These are phyloP conservation scores for Rhynchosporium agropyri DNA, from an alignment of 2,329 filamentous ascomycete genomes.

Conservation along the genomic window DNA sequence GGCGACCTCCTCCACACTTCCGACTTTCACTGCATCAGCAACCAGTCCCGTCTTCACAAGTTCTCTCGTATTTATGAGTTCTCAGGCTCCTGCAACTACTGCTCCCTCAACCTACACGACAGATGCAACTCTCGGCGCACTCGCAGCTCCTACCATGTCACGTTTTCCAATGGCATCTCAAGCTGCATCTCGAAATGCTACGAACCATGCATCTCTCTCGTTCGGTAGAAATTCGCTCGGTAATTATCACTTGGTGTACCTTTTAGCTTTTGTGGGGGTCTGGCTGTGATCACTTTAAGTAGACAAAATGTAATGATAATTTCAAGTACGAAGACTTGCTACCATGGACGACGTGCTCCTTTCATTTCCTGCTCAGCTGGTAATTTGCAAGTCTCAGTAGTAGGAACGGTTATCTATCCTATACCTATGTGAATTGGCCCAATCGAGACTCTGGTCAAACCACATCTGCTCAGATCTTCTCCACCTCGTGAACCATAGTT, in stretches of 20 bases:
- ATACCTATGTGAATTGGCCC: no score
- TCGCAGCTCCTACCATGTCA: no score
- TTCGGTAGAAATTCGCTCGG: no score
- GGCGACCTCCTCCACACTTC: not conserved
- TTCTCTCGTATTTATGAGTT: not conserved
- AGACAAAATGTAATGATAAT: not conserved
- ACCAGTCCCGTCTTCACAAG: not conserved
- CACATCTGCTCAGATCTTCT: not conserved
- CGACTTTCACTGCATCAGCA: not conserved
- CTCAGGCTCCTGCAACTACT: not conserved
- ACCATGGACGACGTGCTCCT: not conserved
- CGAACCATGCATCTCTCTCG: not conserved
- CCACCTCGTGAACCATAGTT: conserved; percentile 7
- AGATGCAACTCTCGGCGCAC: not conserved
- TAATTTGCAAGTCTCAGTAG: no score
- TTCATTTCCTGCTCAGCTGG: not conserved
- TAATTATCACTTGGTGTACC: not conserved
- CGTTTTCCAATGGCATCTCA: not conserved
- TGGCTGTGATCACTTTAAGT: not conserved
- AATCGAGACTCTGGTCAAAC: no score
- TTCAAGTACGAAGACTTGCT: not conserved
- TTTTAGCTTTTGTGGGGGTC: not conserved
- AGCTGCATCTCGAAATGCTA: not conserved
- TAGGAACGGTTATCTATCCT: no score
- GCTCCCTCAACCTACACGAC: no score